Evolutionary conservation across 352 stramenopile species (phyloP).

Genomic region (Albugo laibachii): DNA sequence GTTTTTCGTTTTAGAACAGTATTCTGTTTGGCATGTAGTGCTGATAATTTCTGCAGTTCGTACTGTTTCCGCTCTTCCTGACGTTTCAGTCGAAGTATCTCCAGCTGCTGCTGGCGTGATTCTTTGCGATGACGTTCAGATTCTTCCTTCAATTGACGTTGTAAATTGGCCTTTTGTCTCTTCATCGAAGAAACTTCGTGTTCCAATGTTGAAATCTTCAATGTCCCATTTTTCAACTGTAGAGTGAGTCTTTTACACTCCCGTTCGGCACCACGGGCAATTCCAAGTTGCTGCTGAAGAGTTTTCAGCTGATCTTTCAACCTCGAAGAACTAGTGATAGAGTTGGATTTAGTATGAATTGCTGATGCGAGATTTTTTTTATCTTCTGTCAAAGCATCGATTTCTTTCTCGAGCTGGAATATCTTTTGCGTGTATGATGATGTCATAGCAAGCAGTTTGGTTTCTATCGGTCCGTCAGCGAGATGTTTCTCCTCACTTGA

Average conservation of each 20-base stretch:
- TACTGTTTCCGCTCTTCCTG: conserved; percentile 36
- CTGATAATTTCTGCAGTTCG: conserved; percentile 26
- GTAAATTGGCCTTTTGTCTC: conserved; percentile 19
- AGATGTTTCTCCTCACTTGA: conserved; percentile 1
- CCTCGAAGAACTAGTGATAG: not conserved
- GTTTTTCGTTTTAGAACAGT: conserved; percentile 35
- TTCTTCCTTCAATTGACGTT: conserved; percentile 18
- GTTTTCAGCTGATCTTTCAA: conserved; percentile 12
- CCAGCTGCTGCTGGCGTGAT: conserved; percentile 18
- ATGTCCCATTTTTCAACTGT: conserved; percentile 15
- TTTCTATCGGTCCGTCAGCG: conserved; percentile 2
- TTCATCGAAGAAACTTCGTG: conserved; percentile 25
- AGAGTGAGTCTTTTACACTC: conserved; percentile 17
- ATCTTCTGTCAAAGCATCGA: conserved; percentile 10
- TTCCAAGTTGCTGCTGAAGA: conserved; percentile 13
- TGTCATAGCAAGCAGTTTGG: conserved; percentile 14
- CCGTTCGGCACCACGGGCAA: conserved; percentile 15
- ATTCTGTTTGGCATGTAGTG: conserved; percentile 20
- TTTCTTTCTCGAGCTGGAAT: conserved; percentile 12
- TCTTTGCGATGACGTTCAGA: conserved; percentile 19
- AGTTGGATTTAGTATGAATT: conserved; percentile 2
- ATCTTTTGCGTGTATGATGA: conserved; percentile 24
- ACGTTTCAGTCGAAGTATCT: conserved; percentile 29
- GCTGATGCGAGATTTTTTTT: conserved; percentile 13
- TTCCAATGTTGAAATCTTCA: conserved; percentile 29